phyloP scores from a whole-genome alignment of 2,329 filamentous ascomycete genomes.

The Tympanopsis confertula region DNA sequence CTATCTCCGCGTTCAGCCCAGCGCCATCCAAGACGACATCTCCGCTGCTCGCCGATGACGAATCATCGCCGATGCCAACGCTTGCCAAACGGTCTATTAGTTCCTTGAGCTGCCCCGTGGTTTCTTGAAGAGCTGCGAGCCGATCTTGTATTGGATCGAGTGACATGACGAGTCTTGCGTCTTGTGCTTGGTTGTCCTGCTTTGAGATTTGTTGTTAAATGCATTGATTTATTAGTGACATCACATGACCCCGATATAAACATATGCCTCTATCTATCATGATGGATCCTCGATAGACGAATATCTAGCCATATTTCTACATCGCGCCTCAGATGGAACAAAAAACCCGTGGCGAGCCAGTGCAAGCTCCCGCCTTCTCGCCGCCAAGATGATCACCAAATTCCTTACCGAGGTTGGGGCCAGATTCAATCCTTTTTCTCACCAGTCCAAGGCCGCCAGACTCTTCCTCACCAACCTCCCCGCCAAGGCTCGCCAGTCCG shows the following conservation, averaged over 20 bases:
- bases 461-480: conserved; percentile 80
- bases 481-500: conserved; percentile 59
- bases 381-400: conserved; percentile 68
- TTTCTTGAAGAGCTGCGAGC: conserved; percentile 48
- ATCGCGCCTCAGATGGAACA: too few species aligned
- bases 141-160: conserved; percentile 51
- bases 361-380: too few species aligned
- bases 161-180: conserved; percentile 43
- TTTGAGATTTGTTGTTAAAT: too few species aligned
- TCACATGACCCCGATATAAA: too few species aligned
- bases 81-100: conserved; percentile 47
- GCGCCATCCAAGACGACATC: conserved; percentile 22
- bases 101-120: conserved; percentile 40
- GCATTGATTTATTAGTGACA: too few species aligned
- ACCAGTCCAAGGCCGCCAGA: conserved; percentile 68
- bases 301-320: too few species aligned
- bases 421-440: conserved; percentile 85
- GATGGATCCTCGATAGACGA: too few species aligned
- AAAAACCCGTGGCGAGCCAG: too few species aligned
- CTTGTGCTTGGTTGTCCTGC: too few species aligned
- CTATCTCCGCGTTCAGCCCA: conserved; percentile 72
- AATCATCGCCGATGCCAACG: conserved; percentile 19
- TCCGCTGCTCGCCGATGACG: conserved; percentile 26
- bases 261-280: too few species aligned
- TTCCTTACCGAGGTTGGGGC: conserved; percentile 78